Evolutionary conservation across 2,329 filamentous ascomycete genomes (phyloP).

Genomic region (Penicillium frequentans): DNA sequence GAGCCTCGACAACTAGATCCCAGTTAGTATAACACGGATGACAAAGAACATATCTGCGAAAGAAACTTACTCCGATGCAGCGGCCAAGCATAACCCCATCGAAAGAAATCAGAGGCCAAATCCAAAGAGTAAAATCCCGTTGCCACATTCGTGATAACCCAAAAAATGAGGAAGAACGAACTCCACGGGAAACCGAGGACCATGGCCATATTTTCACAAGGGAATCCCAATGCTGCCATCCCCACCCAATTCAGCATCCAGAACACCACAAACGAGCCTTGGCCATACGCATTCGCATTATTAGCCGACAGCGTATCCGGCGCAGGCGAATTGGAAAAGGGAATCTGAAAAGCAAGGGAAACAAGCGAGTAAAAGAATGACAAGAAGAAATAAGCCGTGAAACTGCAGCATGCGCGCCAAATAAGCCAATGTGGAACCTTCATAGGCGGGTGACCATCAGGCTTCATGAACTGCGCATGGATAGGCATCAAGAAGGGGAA

Average conservation of each 20-base stretch:
- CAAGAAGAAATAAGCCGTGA: slow-evolving; percentile 60
- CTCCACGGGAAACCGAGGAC: slow-evolving; percentile 62
- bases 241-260: slow-evolving; percentile 65
- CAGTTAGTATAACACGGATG: not conserved
- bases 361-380: slow-evolving; percentile 65
- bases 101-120: slow-evolving; percentile 59
- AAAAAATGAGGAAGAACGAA: slow-evolving; percentile 65
- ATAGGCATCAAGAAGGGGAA: slow-evolving; percentile 66
- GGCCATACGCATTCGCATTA: slow-evolving; percentile 57
- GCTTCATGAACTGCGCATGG: slow-evolving; percentile 58
- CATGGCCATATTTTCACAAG: slow-evolving; percentile 66
- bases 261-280: slow-evolving; percentile 61
- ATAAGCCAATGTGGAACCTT: slow-evolving; percentile 59
- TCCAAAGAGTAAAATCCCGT: slow-evolving; percentile 62
- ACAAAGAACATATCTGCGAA: not conserved
- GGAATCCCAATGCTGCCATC: slow-evolving; percentile 63
- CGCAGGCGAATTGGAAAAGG: slow-evolving; percentile 54
- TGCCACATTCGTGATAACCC: slow-evolving; percentile 65
- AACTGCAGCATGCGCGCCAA: slow-evolving; percentile 59
- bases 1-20: slow-evolving; percentile 55
- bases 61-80: slow-evolving; percentile 54
- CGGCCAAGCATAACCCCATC: slow-evolving; percentile 65
- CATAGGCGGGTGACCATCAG: slow-evolving; percentile 54
- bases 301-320: slow-evolving; percentile 45
- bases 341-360: slow-evolving; percentile 62